phyloP scores from a whole-genome alignment of 1,284 basidiomycete genomes.

The Ganoderma resinaceum region DNA sequence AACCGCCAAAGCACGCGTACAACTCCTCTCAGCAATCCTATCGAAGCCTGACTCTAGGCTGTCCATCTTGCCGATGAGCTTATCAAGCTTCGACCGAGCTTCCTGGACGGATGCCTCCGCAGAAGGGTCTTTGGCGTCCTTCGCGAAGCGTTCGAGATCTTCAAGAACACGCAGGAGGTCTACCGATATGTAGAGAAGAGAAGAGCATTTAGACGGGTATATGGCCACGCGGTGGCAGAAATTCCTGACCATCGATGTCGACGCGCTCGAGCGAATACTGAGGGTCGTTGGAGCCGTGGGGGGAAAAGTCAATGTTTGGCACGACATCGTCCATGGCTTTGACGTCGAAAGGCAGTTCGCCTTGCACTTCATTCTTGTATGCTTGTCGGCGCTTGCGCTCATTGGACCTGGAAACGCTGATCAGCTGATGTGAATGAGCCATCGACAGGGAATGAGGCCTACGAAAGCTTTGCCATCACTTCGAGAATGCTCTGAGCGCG shows the following conservation, averaged over 20 bases:
- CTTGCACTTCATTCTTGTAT: constrained; percentile 80
- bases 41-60: constrained; percentile 79
- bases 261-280: constrained; percentile 71
- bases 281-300: constrained; percentile 54
- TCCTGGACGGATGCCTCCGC: constrained; percentile 66
- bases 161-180: constrained; percentile 69
- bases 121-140: constrained; percentile 49
- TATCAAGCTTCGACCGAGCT: constrained; percentile 66
- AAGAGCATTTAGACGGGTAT: neutral
- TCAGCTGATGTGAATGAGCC: neutral
- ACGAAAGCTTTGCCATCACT: constrained; percentile 86
- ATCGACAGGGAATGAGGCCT: constrained; percentile 37
- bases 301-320: constrained; percentile 79
- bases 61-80: constrained; percentile 78
- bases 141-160: constrained; percentile 67
- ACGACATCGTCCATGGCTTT: constrained; percentile 79
- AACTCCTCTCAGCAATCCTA: constrained; percentile 78
- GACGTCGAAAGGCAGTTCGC: constrained; percentile 82
- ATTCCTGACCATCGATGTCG: constrained; percentile 73
- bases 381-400: constrained; percentile 82
- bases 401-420: constrained; percentile 51
- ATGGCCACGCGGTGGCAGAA: neutral
- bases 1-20: constrained; percentile 45
- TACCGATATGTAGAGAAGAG: constrained; percentile 35
- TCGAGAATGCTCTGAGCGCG: constrained; percentile 81